These are phyloP conservation scores for Penicillium freii DNA, from an alignment of 2,329 filamentous ascomycete species.

Conservation along the genomic window DNA sequence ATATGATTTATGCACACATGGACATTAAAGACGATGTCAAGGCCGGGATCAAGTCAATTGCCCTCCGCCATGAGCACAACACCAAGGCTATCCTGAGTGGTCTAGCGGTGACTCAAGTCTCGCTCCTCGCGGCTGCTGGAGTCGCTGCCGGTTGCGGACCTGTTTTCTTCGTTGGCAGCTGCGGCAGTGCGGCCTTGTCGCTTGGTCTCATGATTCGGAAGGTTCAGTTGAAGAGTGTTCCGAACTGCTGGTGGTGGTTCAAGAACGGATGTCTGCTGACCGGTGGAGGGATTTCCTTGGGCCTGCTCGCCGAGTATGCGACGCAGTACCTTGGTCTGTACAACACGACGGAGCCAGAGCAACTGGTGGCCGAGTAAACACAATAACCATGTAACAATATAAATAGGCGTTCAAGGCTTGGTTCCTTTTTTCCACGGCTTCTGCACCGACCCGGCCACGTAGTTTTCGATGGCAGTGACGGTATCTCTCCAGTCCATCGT, in stretches of 20 bases:
- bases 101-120: slow-evolving; percentile 42
- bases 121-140: slow-evolving; percentile 46
- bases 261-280: slow-evolving; percentile 61
- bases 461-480: slow-evolving; percentile 61
- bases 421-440: background rate
- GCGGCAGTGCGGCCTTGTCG: slow-evolving; percentile 55
- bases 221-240: slow-evolving; percentile 56
- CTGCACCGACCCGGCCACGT: slow-evolving; percentile 13
- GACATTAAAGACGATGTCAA: slow-evolving; percentile 52
- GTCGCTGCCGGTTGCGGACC: slow-evolving; percentile 55
- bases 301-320: slow-evolving; percentile 56
- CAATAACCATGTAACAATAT: slow-evolving; percentile 11
- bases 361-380: slow-evolving; percentile 4
- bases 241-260: slow-evolving; percentile 65
- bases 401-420: background rate
- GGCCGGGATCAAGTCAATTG: slow-evolving; percentile 53
- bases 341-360: slow-evolving; percentile 11
- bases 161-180: slow-evolving; percentile 58
- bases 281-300: slow-evolving; percentile 57
- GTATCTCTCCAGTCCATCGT: slow-evolving; percentile 82
- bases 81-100: slow-evolving; percentile 46
- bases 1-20: slow-evolving; percentile 55
- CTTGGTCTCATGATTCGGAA: slow-evolving; percentile 59
- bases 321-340: slow-evolving; percentile 31
- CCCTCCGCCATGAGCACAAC: slow-evolving; percentile 49